Percentiles rank a stretch among this genome's conserved stretches.
Conservation (phyloP, 2,329 filamentous ascomycete species). For the Grosmannia serpens region DNA sequence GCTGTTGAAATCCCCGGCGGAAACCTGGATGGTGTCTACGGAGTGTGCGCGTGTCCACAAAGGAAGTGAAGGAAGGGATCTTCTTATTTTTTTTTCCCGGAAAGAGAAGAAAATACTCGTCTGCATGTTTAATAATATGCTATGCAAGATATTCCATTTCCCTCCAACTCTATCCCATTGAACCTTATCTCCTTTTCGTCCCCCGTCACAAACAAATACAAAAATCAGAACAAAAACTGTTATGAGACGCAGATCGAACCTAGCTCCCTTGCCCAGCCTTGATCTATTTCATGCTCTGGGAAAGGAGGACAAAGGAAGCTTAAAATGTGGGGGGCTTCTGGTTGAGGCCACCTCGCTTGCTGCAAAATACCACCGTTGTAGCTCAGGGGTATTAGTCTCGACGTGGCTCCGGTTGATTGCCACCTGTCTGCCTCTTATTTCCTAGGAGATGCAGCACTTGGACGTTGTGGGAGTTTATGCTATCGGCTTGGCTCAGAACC, state of each 20-base stretch:
- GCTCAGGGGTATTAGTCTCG: too few species aligned
- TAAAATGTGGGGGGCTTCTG: not conserved
- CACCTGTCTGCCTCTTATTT: too few species aligned
- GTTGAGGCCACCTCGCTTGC: too few species aligned
- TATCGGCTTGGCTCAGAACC: too few species aligned
- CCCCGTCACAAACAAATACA: conserved; percentile 2
- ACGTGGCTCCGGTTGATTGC: too few species aligned
- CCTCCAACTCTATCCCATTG: not conserved
- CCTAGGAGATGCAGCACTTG: too few species aligned
- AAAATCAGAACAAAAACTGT: conserved; percentile 1
- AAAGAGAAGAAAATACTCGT: conserved; percentile 7
- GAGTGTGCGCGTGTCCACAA: conserved; percentile 45
- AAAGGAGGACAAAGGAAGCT: too few species aligned
- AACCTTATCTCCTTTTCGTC: not conserved
- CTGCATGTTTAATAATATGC: conserved; percentile 6
- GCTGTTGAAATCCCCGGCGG: conserved; percentile 30
- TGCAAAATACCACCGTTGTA: too few species aligned
- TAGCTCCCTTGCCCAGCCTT: not conserved
- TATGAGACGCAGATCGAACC: not conserved
- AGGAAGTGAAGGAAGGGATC: conserved; percentile 4
- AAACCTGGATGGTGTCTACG: conserved; percentile 46
- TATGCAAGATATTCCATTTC: conserved; percentile 7
- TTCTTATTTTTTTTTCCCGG: conserved; percentile 6
- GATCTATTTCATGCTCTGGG: not conserved
- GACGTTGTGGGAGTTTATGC: too few species aligned